phyloP scores from a whole-genome alignment of 2,329 filamentous ascomycete genomes.

The Nothophaeocryptopus gaeumannii region DNA sequence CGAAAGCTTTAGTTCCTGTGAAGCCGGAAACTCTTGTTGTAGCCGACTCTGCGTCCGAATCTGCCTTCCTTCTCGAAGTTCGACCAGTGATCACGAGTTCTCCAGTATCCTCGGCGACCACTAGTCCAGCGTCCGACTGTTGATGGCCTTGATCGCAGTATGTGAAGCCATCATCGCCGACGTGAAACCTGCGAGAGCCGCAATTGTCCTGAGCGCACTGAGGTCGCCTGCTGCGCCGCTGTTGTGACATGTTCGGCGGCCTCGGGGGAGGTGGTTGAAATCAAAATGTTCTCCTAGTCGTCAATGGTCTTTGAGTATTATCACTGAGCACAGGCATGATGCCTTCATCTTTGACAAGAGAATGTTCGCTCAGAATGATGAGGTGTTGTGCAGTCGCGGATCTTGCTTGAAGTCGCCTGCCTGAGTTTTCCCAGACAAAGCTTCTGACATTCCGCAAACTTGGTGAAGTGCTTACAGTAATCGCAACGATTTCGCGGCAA shows the following conservation, averaged over 20 bases:
- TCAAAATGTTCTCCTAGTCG: too few relatives aligned
- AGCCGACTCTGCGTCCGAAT: constrained; percentile 31
- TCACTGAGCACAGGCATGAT: too few relatives aligned
- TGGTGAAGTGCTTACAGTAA: too few relatives aligned
- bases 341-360: too few relatives aligned
- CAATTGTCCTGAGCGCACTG: constrained; percentile 52
- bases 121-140: constrained; percentile 59
- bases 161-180: constrained; percentile 70
- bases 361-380: too few relatives aligned
- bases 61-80: constrained; percentile 25
- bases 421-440: too few relatives aligned
- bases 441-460: too few relatives aligned
- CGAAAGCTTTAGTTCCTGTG: constrained; percentile 65
- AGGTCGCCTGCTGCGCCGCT: constrained; percentile 16
- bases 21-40: constrained; percentile 38
- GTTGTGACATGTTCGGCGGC: constrained; percentile 24
- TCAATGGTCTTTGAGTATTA: too few relatives aligned
- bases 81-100: constrained; percentile 30
- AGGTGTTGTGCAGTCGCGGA: too few relatives aligned
- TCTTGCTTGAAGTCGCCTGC: too few relatives aligned
- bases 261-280: too few relatives aligned
- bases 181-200: constrained; percentile 65
- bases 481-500: too few relatives aligned
- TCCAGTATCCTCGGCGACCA: constrained; percentile 34
- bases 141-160: constrained; percentile 81